Evolutionary conservation across 2,329 filamentous ascomycete species (phyloP).

Genomic region (Sporothrix luriei): DNA sequence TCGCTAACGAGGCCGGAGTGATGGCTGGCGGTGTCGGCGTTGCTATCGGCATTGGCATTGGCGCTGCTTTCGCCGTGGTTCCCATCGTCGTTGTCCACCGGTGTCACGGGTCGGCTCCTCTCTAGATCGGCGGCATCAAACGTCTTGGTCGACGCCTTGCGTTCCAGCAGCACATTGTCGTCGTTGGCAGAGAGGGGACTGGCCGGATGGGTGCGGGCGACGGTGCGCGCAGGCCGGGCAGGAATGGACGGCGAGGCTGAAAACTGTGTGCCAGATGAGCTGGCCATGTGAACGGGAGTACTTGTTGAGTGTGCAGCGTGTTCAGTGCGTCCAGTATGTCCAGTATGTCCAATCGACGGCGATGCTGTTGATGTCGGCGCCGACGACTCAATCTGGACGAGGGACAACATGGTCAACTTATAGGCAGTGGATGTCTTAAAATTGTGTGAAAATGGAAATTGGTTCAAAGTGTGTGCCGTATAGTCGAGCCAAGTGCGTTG

Average conservation of each 20-base stretch:
- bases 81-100: slow-evolving; percentile 38
- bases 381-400: slow-evolving; percentile 38
- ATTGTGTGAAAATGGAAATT: too few species aligned
- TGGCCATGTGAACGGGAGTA: slow-evolving; percentile 6
- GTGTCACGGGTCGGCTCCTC: slow-evolving; percentile 56
- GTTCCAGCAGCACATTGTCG: slow-evolving; percentile 10
- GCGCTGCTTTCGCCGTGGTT: too few species aligned
- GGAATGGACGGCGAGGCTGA: not conserved
- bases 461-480: too few species aligned
- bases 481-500: too few species aligned
- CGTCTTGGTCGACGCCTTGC: slow-evolving; percentile 25
- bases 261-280: not conserved
- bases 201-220: slow-evolving; percentile 47
- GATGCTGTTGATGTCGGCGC: not conserved
- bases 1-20: slow-evolving; percentile 28
- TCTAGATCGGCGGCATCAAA: slow-evolving; percentile 49
- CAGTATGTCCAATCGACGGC: slow-evolving; percentile 33
- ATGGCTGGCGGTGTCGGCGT: slow-evolving; percentile 28
- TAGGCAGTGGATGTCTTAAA: not conserved
- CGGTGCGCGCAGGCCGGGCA: slow-evolving; percentile 36
- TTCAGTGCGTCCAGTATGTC: slow-evolving; percentile 41
- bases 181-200: slow-evolving; percentile 42
- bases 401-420: slow-evolving; percentile 30
- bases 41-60: slow-evolving; percentile 27
- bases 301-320: slow-evolving; percentile 1